Percentiles rank a stretch among this genome's conserved stretches.
These are phyloP conservation scores for Talaromyces sp. DNA, from an alignment of 2,329 filamentous ascomycete genomes.

Conservation along the genomic window DNA sequence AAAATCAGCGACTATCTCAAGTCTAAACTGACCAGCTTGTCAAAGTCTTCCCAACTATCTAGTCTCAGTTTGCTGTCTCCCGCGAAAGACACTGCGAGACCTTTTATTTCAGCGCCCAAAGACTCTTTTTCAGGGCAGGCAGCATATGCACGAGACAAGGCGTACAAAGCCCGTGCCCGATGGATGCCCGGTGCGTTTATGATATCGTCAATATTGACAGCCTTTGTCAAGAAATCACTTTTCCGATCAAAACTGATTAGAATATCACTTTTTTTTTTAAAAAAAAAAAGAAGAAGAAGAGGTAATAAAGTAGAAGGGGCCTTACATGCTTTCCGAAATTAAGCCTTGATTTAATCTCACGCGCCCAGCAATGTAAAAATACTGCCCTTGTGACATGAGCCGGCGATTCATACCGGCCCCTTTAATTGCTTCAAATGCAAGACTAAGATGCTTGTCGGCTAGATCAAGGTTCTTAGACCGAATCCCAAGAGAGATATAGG, in stretches of 20 bases:
- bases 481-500: background rate
- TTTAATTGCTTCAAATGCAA: background rate
- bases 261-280: no score
- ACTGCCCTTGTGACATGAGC: background rate
- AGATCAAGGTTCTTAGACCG: background rate
- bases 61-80: no score
- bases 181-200: background rate
- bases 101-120: background rate
- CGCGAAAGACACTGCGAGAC: no score
- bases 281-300: background rate
- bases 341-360: background rate
- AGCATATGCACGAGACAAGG: background rate
- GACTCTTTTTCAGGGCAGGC: background rate
- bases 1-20: background rate
- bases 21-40: background rate
- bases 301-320: background rate
- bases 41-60: background rate
- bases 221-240: background rate
- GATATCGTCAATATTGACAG: background rate
- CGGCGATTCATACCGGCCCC: background rate
- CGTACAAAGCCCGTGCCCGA: background rate
- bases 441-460: background rate
- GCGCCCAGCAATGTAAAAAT: background rate
- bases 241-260: background rate
- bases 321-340: background rate